phyloP scores from a whole-genome alignment of 768 basidiomycete species.

The Megacollybia marginata region DNA sequence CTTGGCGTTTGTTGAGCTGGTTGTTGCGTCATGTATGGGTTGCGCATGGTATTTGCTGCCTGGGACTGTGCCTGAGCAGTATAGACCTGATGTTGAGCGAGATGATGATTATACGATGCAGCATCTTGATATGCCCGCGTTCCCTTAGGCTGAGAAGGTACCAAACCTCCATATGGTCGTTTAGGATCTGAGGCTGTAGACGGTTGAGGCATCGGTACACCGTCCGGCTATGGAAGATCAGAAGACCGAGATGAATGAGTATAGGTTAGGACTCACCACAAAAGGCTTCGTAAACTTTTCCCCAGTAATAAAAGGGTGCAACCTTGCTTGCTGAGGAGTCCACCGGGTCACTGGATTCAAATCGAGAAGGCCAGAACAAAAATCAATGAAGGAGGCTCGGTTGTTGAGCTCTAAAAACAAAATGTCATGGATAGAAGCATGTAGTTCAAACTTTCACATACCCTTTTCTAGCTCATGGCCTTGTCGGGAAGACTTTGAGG shows the following conservation, averaged over 20 bases:
- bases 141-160: constrained; percentile 82
- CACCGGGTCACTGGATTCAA: constrained; percentile 93
- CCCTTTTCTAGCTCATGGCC: constrained; percentile 88
- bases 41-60: constrained; percentile 66
- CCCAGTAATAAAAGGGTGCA: constrained; percentile 97
- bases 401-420: constrained; percentile 75
- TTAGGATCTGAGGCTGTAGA: constrained; percentile 52
- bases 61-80: constrained; percentile 81
- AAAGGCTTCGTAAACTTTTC: constrained; percentile 90
- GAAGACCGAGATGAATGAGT: constrained; percentile 4
- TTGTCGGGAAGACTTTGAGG: constrained; percentile 70
- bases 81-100: constrained; percentile 90
- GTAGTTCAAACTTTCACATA: constrained; percentile 23
- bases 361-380: constrained; percentile 90
- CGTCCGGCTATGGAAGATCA: constrained; percentile 40
- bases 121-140: constrained; percentile 87
- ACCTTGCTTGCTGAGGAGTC: constrained; percentile 93
- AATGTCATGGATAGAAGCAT: background rate
- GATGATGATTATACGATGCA: constrained; percentile 89
- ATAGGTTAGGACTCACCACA: constrained; percentile 42
- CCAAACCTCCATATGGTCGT: constrained; percentile 88
- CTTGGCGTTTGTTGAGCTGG: constrained; percentile 19
- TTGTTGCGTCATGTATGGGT: constrained; percentile 70
- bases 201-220: constrained; percentile 21
- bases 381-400: constrained; percentile 93